Evolutionary conservation across 495 filamentous ascomycete genomes (phyloP), one percentile per base, ranked within the genome.

Genomic region (Acidiella bohemica): DNA sequence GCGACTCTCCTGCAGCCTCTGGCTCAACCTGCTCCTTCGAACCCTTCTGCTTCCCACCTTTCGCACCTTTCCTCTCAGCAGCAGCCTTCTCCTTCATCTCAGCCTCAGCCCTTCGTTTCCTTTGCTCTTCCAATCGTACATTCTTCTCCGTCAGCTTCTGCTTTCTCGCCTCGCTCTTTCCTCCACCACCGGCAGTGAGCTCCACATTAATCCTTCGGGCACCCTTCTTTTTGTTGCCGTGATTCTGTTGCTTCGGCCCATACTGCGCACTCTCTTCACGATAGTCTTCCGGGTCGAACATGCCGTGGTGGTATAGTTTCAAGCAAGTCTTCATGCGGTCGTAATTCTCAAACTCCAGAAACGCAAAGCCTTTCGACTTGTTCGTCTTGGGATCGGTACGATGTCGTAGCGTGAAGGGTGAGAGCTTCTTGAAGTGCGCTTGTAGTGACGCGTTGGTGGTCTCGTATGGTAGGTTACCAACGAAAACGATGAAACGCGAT

Each of bases 261-360:
- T 21, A 12, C 25, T 39, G 22, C 0, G 34, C 39, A 7, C 38
- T 26, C 6, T 39, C 23, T 36, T 35, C 23, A 9, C 13, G 11
- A n/a, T 23, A 18, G 17, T 47, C 38, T 1, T 24, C 47, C 17
- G 51, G 51, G 32, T 83, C 70, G 55, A 96, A 93, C 34, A 62
- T 70, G 44, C 75, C 81, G 60, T 94, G 85, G 61, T 97, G 88
- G 58, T 84, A 84, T 34, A 82, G 69, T 57, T 82, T 80, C 48
- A 97, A 67, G 53, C 84, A 92, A 33, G 83, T 87, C 69, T 93
- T 81, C 86, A 96, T 93, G 56, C 78, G 75, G 61, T 93, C 84
- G 64, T 75, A 93, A 33, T 73, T 65, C 42, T 76, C 80, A 50
- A 97, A 96, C 61, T 97, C 90, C 44, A 97, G 66, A 60, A 97